phyloP scores from a whole-genome alignment of 164 flowering plant species.

The Umbellularia californica region DNA sequence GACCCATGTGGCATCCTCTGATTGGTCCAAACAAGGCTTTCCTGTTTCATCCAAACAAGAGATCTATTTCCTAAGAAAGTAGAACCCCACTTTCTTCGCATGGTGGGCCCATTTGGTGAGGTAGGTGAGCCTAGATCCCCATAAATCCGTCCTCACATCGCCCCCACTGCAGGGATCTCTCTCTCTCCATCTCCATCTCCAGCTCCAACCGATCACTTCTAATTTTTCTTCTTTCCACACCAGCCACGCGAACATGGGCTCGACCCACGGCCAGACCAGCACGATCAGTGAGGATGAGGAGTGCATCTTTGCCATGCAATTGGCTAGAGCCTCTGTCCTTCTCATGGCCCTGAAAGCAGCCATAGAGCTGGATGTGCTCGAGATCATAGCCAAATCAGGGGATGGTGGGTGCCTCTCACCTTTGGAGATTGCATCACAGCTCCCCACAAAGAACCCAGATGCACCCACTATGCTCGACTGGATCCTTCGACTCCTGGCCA shows the following conservation, averaged over 20 bases:
- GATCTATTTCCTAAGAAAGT: too few species aligned
- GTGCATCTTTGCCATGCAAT: slow-evolving; percentile 53
- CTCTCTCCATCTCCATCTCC: not conserved
- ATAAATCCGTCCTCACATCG: not conserved
- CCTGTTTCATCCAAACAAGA: too few species aligned
- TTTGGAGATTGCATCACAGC: slow-evolving; percentile 51
- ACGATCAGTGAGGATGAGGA: slow-evolving; percentile 42
- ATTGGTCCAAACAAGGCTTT: too few species aligned
- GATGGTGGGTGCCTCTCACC: slow-evolving; percentile 48
- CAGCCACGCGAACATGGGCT: not conserved
- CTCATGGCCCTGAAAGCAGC: slow-evolving; percentile 74
- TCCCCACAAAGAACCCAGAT: slow-evolving; percentile 56
- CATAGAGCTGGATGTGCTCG: slow-evolving; percentile 69
- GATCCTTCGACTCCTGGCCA: slow-evolving; percentile 63
- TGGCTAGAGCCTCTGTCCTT: slow-evolving; percentile 51
- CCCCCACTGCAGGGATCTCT: not conserved
- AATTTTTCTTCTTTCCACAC: not conserved
- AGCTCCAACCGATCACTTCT: not conserved
- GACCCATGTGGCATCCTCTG: too few species aligned
- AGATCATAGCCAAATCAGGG: slow-evolving; percentile 59
- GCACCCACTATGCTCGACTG: slow-evolving; percentile 72
- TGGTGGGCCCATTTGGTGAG: not conserved
- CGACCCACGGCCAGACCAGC: not conserved
- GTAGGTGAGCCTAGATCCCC: not conserved
- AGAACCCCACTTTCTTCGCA: not conserved